Percentiles rank a stretch among this genome's conserved stretches.
Evolutionary conservation across 1,139 yeast genomes (phyloP).

Genomic region (Pichia sp.): DNA sequence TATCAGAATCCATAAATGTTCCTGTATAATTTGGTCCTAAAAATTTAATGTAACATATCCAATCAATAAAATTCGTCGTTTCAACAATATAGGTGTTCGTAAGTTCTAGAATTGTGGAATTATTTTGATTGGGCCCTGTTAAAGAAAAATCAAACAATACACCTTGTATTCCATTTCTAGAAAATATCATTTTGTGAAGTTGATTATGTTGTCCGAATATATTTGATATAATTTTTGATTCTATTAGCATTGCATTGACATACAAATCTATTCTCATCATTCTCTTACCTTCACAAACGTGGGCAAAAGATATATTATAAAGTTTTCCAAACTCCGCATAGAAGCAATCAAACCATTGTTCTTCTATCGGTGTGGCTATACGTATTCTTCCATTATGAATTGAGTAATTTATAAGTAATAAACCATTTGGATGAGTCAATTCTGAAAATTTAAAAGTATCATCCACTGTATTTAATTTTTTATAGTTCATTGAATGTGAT

Average conservation of each 20-base stretch:
- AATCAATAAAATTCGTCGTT: constrained; percentile 28
- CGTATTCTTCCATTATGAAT: constrained; percentile 13
- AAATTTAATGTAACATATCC: constrained; percentile 33
- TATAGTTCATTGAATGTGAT: neutral
- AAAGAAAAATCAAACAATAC: constrained; percentile 7
- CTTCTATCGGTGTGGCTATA: constrained; percentile 11
- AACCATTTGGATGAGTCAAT: constrained; percentile 1
- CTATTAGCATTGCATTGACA: constrained; percentile 32
- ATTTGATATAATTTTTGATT: constrained; percentile 26
- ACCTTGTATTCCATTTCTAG: neutral
- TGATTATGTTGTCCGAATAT: constrained; percentile 10
- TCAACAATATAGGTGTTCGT: constrained; percentile 26
- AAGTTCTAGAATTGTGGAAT: neutral
- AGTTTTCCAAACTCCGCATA: constrained; percentile 22
- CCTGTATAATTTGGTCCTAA: constrained; percentile 38
- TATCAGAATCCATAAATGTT: constrained; percentile 32
- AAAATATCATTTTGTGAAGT: neutral
- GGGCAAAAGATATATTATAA: constrained; percentile 27
- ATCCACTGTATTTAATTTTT: neutral
- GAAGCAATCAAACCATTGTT: constrained; percentile 25
- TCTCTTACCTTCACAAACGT: constrained; percentile 17
- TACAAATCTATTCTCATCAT: constrained; percentile 29
- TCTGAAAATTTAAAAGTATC: constrained; percentile 1
- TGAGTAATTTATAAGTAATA: constrained; percentile 11
- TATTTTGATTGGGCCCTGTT: neutral